Evolutionary conservation across 345 rosid species (phyloP).

Genomic region (Lumnitzera littorea): DNA sequence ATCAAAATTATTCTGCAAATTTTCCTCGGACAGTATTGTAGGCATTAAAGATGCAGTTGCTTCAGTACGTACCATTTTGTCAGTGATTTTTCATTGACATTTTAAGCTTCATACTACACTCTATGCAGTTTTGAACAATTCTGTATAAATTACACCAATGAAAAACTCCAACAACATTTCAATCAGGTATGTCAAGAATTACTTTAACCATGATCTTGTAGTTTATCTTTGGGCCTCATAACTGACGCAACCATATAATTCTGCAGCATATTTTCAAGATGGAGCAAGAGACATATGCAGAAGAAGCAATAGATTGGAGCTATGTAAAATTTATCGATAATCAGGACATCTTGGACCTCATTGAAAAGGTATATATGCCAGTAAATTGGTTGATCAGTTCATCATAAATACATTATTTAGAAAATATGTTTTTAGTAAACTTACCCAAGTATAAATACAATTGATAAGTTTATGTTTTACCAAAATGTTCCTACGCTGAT

Average conservation of each 20-base stretch:
- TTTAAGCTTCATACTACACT: conserved; percentile 3
- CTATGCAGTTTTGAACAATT: conserved; percentile 81
- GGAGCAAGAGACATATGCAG: conserved; percentile 71
- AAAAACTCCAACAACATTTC: conserved; percentile 97
- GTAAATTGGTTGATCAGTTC: background rate
- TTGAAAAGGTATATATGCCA: conserved; percentile 64
- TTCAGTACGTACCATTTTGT: background rate
- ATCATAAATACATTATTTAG: background rate
- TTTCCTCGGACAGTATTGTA: background rate
- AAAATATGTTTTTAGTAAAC: background rate
- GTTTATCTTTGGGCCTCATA: conserved; percentile 13
- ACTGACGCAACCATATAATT: conserved; percentile 19
- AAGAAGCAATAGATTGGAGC: conserved; percentile 88
- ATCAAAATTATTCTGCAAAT: background rate
- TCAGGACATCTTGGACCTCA: conserved; percentile 80
- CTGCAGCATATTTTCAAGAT: conserved; percentile 83
- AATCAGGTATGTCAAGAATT: conserved; percentile 83
- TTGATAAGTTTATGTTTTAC: background rate
- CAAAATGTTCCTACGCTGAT: too few species aligned
- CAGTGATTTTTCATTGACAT: conserved; percentile 4
- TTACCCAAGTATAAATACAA: background rate
- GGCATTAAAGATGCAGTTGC: background rate
- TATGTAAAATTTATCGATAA: conserved; percentile 79
- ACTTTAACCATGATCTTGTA: conserved; percentile 19
- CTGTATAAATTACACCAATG: conserved; percentile 87